Percentiles rank a stretch among this genome's conserved stretches.
Evolutionary conservation across 352 stramenopile genomes (phyloP).

Genomic region (Phytopythium delawarense): DNA sequence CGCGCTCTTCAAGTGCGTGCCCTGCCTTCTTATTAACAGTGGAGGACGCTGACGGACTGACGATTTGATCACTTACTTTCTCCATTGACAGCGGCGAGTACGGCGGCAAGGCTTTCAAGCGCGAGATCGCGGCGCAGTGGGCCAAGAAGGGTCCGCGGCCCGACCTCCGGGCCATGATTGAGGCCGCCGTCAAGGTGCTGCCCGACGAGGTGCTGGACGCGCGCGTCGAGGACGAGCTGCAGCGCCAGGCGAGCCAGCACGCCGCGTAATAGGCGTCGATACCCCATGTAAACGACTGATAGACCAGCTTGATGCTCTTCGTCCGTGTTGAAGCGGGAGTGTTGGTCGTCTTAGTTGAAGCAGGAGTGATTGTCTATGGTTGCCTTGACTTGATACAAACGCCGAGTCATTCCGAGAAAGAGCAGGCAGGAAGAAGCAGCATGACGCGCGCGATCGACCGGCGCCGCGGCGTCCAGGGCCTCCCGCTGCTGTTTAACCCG

Average conservation of each 20-base stretch:
- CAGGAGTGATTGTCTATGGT: background rate
- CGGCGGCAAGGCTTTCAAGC: slow-evolving; percentile 80
- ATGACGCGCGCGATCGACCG: slow-evolving; percentile 31
- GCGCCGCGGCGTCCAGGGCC: slow-evolving; percentile 34
- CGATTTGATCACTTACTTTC: background rate
- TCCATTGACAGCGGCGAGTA: slow-evolving; percentile 49
- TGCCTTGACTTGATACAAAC: no score
- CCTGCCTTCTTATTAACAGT: slow-evolving; percentile 11
- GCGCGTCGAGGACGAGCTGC: slow-evolving; percentile 57
- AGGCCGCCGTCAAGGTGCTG: slow-evolving; percentile 61
- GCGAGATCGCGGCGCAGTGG: slow-evolving; percentile 66
- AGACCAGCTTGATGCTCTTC: background rate
- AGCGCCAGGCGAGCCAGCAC: slow-evolving; percentile 16
- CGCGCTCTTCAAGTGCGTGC: slow-evolving; percentile 58
- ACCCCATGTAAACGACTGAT: background rate
- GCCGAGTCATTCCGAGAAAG: background rate
- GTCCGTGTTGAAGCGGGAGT: background rate
- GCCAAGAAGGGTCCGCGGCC: slow-evolving; percentile 55
- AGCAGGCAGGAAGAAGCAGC: background rate
- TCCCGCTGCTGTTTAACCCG: slow-evolving; percentile 58
- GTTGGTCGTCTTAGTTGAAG: background rate
- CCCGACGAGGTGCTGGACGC: slow-evolving; percentile 70
- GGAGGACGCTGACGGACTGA: background rate
- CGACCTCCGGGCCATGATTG: slow-evolving; percentile 71
- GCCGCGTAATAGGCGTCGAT: background rate